Evolutionary conservation across 176 grass and related monocot species (phyloP), one percentile per base, ranked within the genome.

Genomic region (Juncus effusus): DNA sequence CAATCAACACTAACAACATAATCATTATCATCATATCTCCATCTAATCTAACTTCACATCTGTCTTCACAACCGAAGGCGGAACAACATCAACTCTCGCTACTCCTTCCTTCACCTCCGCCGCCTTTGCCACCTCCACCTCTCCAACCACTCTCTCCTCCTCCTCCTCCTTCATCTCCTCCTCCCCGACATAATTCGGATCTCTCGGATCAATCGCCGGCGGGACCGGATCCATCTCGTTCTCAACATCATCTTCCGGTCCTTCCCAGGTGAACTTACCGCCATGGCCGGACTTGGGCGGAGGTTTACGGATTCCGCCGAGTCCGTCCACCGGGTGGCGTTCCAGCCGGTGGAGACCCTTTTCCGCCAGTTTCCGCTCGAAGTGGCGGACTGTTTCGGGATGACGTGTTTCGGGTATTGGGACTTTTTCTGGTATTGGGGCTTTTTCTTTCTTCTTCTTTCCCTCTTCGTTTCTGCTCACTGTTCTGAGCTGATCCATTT

Each of bases 191-290:
- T 89, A 91, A 84, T 97, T 92, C 63, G 93, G 93, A 19, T 96
- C 87, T 13, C 81, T 65, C 51, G 59, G 81, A 67, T 97, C 93
- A 16, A 96, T 38, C 40, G 88, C 88, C 1, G 80, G 44, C 0
- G 82, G 93, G 5, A 75, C 54, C 0, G 85, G 88, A 8, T 89
- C 82, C 10, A 91, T 61, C 73, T 91, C 42, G 42, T 13, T 77
- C 3, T 75, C 55, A 13, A 77, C 69, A 11, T 49, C 6, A 0
- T 78, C 77, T 0, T 67, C 80, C 2, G 87, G 88, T 0, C 93
- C 93, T 37, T 97, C 93, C 88, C 93, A 97, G 36, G 93, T 97
- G 82, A 62, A 97, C 88, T 86, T 89, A 10, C 88, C 85, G 42
- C 85, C 93, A 16, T 74, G 93, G 6, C 88, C 93, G 4, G 85